These are phyloP conservation scores for Fraxinus americana DNA, from an alignment of 257 asterid genomes.

Conservation along the genomic window DNA sequence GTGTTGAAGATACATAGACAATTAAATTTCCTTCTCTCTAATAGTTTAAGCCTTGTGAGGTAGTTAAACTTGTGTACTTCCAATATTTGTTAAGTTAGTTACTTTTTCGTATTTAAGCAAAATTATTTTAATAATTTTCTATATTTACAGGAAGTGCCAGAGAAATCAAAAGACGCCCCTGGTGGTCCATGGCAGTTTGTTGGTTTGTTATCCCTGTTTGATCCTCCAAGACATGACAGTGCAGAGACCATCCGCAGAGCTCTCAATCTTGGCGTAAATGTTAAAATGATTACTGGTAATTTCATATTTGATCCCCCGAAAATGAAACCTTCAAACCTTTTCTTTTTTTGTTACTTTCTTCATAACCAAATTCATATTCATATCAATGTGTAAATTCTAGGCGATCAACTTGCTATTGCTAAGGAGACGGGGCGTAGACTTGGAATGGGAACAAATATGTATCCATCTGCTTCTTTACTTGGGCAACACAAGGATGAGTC, in stretches of 20 bases:
- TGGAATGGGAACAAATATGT: slow-evolving; percentile 22
- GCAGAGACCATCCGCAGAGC: slow-evolving; percentile 92
- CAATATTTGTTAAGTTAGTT: neutral
- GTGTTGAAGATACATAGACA: neutral
- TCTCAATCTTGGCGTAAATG: slow-evolving; percentile 89
- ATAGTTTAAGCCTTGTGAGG: neutral
- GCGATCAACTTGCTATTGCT: slow-evolving; percentile 72
- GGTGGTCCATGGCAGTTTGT: slow-evolving; percentile 89
- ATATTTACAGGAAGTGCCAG: slow-evolving; percentile 74
- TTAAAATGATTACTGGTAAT: slow-evolving; percentile 92
- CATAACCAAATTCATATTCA: neutral
- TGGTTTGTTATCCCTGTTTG: slow-evolving; percentile 83
- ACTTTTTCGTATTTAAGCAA: neutral
- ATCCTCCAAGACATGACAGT: slow-evolving; percentile 97
- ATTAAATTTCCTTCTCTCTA: neutral
- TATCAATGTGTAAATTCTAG: slow-evolving; percentile 29
- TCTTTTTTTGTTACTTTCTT: neutral
- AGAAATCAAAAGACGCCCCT: slow-evolving; percentile 69
- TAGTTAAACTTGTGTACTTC: neutral
- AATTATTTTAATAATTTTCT: neutral
- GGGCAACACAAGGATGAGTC: slow-evolving; percentile 48
- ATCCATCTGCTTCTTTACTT: slow-evolving; percentile 18
- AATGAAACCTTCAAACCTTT: neutral
- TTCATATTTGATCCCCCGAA: neutral
- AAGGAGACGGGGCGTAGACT: slow-evolving; percentile 21